phyloP scores from a whole-genome alignment of 768 basidiomycete genomes.

The Boletus eberwhitei region DNA sequence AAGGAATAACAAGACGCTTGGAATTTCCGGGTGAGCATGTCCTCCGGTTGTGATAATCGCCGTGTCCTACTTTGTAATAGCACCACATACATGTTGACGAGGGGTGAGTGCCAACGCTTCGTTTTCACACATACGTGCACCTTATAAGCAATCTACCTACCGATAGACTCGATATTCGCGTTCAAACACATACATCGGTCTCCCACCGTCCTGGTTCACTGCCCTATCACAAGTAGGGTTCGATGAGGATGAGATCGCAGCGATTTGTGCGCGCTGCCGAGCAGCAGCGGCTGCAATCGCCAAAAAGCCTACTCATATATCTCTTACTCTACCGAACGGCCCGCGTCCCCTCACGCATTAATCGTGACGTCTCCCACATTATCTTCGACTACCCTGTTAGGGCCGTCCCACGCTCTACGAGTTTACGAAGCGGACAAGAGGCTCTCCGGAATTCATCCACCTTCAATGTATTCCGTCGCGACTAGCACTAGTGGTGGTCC shows the following conservation, averaged over 20 bases:
- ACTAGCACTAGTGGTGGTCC: neutral
- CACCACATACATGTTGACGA: conserved; percentile 81
- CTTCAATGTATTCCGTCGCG: conserved; percentile 12
- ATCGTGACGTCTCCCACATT: conserved; percentile 16
- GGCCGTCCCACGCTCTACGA: conserved; percentile 26
- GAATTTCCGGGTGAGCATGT: conserved; percentile 61
- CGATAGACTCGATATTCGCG: neutral
- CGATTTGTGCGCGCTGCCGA: conserved; percentile 45
- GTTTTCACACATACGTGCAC: neutral
- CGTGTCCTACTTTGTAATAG: conserved; percentile 32
- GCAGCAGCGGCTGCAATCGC: conserved; percentile 10
- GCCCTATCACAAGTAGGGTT: conserved; percentile 58
- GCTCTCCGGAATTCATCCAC: conserved; percentile 6
- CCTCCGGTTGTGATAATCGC: neutral
- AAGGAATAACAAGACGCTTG: conserved; percentile 65
- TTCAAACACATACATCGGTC: conserved; percentile 48
- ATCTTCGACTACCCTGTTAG: conserved; percentile 16
- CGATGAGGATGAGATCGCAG: conserved; percentile 63
- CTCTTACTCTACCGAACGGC: conserved; percentile 1
- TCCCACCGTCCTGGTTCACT: conserved; percentile 73
- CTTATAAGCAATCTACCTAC: neutral
- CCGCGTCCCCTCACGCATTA: conserved; percentile 16
- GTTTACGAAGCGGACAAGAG: conserved; percentile 10
- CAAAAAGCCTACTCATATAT: conserved; percentile 8
- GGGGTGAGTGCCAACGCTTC: conserved; percentile 42